Evolutionary conservation across 805 yeast species (phyloP).

Genomic region (Metschnikowia henanensis): DNA sequence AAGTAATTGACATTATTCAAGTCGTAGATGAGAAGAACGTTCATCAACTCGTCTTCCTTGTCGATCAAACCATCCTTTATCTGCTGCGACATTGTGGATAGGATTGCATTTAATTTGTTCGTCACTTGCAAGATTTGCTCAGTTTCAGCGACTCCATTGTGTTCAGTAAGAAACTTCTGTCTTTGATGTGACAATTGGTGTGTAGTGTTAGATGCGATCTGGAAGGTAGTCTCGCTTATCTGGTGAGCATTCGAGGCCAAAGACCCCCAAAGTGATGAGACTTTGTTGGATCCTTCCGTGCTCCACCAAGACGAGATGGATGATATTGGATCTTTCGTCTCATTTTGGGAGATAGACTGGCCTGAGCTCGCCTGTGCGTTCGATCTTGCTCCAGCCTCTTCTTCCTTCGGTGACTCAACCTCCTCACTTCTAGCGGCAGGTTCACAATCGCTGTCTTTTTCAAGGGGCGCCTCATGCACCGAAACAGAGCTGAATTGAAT

Average conservation of each 20-base stretch:
- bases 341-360: not conserved
- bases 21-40: constrained; percentile 59
- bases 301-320: constrained; percentile 77
- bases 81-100: constrained; percentile 40
- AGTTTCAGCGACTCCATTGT: constrained; percentile 20
- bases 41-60: constrained; percentile 48
- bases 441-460: too few relatives aligned
- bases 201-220: constrained; percentile 46
- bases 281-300: constrained; percentile 63
- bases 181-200: constrained; percentile 41
- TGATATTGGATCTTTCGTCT: constrained; percentile 56
- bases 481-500: too few relatives aligned
- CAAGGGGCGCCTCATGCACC: too few relatives aligned
- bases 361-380: not conserved
- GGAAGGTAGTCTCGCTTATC: constrained; percentile 51
- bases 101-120: constrained; percentile 31
- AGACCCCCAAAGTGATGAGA: constrained; percentile 66
- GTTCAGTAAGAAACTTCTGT: constrained; percentile 33
- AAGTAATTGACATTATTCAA: constrained; percentile 51
- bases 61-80: constrained; percentile 54
- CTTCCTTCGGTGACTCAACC: too few relatives aligned
- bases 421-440: too few relatives aligned
- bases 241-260: constrained; percentile 53
- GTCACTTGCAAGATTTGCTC: constrained; percentile 33
- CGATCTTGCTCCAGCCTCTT: not conserved